Evolutionary conservation across 306 rosid genomes (phyloP).

Genomic region (Begonia fuchsioides): DNA sequence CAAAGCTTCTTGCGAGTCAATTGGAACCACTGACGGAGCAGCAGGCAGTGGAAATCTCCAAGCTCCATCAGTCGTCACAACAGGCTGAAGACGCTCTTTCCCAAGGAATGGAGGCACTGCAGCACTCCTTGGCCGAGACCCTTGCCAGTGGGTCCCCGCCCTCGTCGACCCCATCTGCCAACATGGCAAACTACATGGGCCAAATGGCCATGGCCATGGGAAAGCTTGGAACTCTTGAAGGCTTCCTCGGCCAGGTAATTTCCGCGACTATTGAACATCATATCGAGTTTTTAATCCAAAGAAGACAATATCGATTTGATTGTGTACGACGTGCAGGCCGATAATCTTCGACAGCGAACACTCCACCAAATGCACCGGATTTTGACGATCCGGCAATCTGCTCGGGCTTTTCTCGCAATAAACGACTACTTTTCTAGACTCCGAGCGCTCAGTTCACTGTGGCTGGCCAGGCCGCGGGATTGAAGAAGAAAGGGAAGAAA

Average conservation of each 20-base stretch:
- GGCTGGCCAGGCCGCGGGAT: conserved; percentile 86
- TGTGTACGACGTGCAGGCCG: conserved; percentile 29
- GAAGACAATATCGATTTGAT: too few species aligned
- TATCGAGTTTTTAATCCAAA: too few species aligned
- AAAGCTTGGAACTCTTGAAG: conserved; percentile 92
- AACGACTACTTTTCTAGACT: conserved; percentile 66
- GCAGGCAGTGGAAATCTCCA: conserved; percentile 63
- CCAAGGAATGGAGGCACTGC: conserved; percentile 97
- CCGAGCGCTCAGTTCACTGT: conserved; percentile 78
- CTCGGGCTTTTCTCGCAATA: conserved; percentile 72
- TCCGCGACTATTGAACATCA: too few species aligned
- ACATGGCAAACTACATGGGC: conserved; percentile 97
- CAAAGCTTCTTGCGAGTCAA: conserved; percentile 64
- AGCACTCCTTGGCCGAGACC: conserved; percentile 88
- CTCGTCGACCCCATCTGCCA: conserved; percentile 62
- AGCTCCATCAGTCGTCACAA: conserved; percentile 91
- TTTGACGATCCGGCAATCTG: conserved; percentile 80
- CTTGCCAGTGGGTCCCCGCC: conserved; percentile 68
- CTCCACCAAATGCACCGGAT: conserved; percentile 85
- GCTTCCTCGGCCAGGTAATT: conserved; percentile 72
- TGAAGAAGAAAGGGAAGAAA: conserved; percentile 12
- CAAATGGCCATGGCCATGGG: conserved; percentile 99
- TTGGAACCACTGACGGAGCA: conserved; percentile 94
- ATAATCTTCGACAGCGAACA: conserved; percentile 82
- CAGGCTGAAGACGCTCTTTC: conserved; percentile 95